phyloP scores from a whole-genome alignment of 169 alveolate genomes.

The Cyclospora cayetanensis region DNA sequence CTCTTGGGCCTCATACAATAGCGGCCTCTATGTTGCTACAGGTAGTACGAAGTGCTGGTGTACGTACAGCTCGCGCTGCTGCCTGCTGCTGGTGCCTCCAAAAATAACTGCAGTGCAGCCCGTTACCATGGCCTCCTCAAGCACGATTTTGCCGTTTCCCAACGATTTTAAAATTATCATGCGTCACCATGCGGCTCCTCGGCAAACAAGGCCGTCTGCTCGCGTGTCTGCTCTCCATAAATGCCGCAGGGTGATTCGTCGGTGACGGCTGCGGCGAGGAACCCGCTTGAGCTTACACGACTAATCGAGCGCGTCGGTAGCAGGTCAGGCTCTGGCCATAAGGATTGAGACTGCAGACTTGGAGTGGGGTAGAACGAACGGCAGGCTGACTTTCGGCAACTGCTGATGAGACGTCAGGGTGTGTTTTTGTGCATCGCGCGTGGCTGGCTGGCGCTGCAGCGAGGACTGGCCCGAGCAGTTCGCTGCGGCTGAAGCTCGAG shows the following conservation, averaged over 20 bases:
- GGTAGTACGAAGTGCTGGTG: background rate
- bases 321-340: slow-evolving; percentile 18
- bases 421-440: background rate
- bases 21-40: slow-evolving; percentile 54
- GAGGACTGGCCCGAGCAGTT: slow-evolving; percentile 31
- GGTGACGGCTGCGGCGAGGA: slow-evolving; percentile 34
- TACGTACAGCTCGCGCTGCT: background rate
- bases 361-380: too few species aligned
- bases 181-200: too few species aligned
- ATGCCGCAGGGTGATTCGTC: slow-evolving; percentile 20
- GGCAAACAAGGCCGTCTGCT: too few species aligned
- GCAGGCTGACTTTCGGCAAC: too few species aligned
- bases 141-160: too few species aligned
- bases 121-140: too few species aligned
- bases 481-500: slow-evolving; percentile 8
- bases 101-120: too few species aligned
- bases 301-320: slow-evolving; percentile 51
- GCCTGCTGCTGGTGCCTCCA: slow-evolving; percentile 2
- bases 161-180: too few species aligned
- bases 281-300: slow-evolving; percentile 38
- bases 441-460: slow-evolving; percentile 40
- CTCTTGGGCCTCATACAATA: slow-evolving; percentile 41
- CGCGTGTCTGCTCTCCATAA: too few species aligned
- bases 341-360: background rate
- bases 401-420: background rate